These are phyloP conservation scores for Syzygium oleosum DNA, from an alignment of 345 rosid genomes.

Conservation along the genomic window DNA sequence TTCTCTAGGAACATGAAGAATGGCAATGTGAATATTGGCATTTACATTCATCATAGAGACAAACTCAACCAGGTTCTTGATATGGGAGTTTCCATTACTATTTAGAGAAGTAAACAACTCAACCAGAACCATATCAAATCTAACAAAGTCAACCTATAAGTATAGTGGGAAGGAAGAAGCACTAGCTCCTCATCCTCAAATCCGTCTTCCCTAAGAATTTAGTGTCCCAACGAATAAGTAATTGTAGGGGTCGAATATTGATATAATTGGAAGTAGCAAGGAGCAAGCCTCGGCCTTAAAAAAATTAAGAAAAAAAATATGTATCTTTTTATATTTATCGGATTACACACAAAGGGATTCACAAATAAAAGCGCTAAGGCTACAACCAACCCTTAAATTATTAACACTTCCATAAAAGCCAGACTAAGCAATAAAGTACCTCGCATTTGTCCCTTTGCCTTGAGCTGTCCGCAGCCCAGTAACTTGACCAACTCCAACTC, in stretches of 20 bases:
- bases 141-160: too few species aligned
- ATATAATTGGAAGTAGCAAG: not conserved
- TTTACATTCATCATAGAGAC: not conserved
- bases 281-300: not conserved
- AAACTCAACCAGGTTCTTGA: not conserved
- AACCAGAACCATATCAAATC: too few species aligned
- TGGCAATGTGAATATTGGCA: not conserved
- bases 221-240: not conserved
- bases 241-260: not conserved
- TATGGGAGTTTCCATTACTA: too few species aligned
- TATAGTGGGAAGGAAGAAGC: not conserved
- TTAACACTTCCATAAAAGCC: not conserved
- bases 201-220: not conserved
- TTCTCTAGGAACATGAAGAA: not conserved
- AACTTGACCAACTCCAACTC: constrained; percentile 3
- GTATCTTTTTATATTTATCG: not conserved
- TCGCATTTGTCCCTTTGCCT: not conserved
- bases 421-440: not conserved
- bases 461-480: not conserved
- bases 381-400: not conserved
- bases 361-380: not conserved
- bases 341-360: not conserved
- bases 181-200: not conserved
- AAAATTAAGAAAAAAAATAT: not conserved
- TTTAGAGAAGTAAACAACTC: too few species aligned